Evolutionary conservation across 73 alveolate genomes (phyloP).

Genomic region (Paramecium octaurelia): DNA sequence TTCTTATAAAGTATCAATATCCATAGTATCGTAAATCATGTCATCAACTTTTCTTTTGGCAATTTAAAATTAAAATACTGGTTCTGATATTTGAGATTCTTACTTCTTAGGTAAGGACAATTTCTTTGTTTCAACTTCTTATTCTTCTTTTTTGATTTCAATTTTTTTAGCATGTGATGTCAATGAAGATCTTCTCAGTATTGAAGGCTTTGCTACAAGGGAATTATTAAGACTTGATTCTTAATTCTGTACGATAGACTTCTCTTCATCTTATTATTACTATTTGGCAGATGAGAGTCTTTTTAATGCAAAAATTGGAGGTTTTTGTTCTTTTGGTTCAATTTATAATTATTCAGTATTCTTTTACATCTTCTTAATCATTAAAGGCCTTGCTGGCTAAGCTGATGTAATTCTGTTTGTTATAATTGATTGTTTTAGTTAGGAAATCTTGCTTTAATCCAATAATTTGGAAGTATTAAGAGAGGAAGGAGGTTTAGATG

Average conservation of each 20-base stretch:
- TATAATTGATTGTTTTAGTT: not conserved
- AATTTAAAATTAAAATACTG: not conserved
- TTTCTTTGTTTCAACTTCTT: not conserved
- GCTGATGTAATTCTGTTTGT: conserved; percentile 8
- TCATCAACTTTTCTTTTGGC: not conserved
- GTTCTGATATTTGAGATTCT: not conserved
- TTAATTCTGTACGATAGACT: not conserved
- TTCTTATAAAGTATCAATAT: not conserved
- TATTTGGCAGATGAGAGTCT: conserved; percentile 32
- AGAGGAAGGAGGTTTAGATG: conserved; percentile 17
- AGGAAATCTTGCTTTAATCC: not conserved
- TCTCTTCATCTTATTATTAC: not conserved
- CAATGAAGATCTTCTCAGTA: conserved; percentile 18
- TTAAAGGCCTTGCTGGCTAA: conserved; percentile 43
- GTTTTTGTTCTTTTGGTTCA: not conserved
- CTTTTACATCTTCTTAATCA: not conserved
- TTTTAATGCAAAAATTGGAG: conserved; percentile 19
- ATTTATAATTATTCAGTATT: not conserved
- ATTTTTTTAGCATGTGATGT: not conserved
- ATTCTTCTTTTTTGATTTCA: not conserved
- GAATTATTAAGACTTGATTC: not conserved
- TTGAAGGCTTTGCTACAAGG: not conserved
- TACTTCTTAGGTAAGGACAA: not conserved
- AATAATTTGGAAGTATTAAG: not conserved
- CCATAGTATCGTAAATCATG: conserved; percentile 7